These are phyloP conservation scores for Oryza officinalis DNA, from an alignment of 176 grass and related monocot genomes.

Conservation along the genomic window DNA sequence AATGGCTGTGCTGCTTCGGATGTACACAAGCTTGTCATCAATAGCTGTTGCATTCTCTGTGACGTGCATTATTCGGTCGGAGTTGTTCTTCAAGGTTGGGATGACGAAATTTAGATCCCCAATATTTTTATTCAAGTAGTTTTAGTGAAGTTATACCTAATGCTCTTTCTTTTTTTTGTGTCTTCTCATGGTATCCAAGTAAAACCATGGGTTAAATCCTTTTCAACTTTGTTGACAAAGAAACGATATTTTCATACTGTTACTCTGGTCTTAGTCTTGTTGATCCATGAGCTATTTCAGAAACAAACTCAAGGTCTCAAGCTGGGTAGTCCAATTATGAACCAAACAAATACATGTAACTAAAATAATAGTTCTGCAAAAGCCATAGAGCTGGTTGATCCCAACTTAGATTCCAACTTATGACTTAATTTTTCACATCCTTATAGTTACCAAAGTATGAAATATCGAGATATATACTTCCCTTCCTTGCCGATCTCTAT, in stretches of 20 bases:
- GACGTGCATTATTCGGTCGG: constrained; percentile 57
- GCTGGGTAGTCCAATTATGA: background rate
- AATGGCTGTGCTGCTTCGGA: constrained; percentile 46
- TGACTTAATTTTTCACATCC: background rate
- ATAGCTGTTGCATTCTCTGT: constrained; percentile 69
- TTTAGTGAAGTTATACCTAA: background rate
- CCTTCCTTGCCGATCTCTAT: background rate
- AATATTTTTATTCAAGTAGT: constrained; percentile 9
- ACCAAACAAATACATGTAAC: background rate
- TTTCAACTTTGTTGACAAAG: background rate
- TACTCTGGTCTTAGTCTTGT: background rate
- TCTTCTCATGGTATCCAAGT: constrained; percentile 18
- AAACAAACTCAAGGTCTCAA: constrained; percentile 3
- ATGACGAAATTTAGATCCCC: background rate
- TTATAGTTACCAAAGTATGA: background rate
- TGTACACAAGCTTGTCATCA: constrained; percentile 80
- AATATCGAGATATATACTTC: background rate
- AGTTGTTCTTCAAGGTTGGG: constrained; percentile 70
- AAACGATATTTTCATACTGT: background rate
- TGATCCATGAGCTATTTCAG: background rate
- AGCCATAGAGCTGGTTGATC: background rate
- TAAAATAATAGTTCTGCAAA: constrained; percentile 2
- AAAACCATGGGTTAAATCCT: constrained; percentile 9
- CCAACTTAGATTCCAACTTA: background rate
- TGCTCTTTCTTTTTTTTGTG: background rate